These are phyloP conservation scores for Scleroderma bovista DNA, from an alignment of 768 basidiomycete species.

Conservation along the genomic window DNA sequence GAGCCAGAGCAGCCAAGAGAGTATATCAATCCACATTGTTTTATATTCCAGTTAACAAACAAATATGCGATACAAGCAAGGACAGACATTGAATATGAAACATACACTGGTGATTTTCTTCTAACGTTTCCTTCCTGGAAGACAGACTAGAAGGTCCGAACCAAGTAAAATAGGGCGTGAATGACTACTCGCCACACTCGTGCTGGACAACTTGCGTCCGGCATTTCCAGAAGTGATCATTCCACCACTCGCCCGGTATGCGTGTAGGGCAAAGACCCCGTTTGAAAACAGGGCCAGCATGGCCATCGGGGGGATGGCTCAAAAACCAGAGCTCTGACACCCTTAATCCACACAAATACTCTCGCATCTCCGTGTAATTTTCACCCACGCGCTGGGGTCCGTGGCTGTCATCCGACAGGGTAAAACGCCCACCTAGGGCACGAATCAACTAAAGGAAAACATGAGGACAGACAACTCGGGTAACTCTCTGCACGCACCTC, in stretches of 20 bases:
- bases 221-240: conserved; percentile 53
- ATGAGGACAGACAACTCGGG: conserved; percentile 10
- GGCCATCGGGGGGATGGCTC: conserved; percentile 29
- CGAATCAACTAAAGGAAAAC: conserved; percentile 54
- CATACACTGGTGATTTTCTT: conserved; percentile 6
- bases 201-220: conserved; percentile 9
- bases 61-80: not conserved
- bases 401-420: conserved; percentile 95
- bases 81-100: conserved; percentile 15
- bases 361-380: conserved; percentile 64
- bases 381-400: conserved; percentile 83
- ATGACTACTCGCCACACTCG: conserved; percentile 9
- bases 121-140: conserved; percentile 7
- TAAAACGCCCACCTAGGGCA: conserved; percentile 63
- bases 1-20: not conserved
- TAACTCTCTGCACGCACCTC: conserved; percentile 43
- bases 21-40: not conserved
- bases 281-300: conserved; percentile 10
- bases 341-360: conserved; percentile 58
- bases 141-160: conserved; percentile 15
- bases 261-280: conserved; percentile 37
- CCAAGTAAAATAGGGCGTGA: conserved; percentile 14
- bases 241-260: conserved; percentile 50
- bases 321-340: conserved; percentile 67
- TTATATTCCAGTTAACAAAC: not conserved